Evolutionary conservation across 805 yeast species (phyloP).

Genomic region (Debaryomyces castellii): DNA sequence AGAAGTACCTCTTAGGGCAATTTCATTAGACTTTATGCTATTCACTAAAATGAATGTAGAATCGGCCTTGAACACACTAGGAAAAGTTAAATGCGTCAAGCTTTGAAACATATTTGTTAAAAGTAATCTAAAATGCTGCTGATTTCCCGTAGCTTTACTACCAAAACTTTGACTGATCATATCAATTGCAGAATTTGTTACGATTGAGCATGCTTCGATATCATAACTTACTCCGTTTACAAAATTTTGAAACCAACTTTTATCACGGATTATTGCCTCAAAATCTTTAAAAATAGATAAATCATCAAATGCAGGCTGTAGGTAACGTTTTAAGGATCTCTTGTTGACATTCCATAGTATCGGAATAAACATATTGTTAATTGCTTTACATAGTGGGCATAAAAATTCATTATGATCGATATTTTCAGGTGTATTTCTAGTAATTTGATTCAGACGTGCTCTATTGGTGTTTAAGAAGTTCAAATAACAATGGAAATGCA

Average conservation of each 20-base stretch:
- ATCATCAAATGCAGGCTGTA: conserved; percentile 12
- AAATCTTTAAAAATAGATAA: conserved; percentile 15
- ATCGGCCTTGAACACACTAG: conserved; percentile 35
- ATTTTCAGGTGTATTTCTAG: conserved; percentile 80
- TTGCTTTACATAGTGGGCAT: conserved; percentile 89
- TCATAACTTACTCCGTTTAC: conserved; percentile 17
- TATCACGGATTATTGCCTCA: conserved; percentile 12
- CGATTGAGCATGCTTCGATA: conserved; percentile 19
- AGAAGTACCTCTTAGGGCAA: conserved; percentile 55
- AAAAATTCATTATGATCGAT: conserved; percentile 68
- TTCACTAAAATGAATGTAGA: conserved; percentile 44
- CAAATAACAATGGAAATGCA: conserved; percentile 78
- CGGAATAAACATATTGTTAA: conserved; percentile 83
- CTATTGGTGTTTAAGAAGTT: conserved; percentile 59
- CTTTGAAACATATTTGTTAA: conserved; percentile 36
- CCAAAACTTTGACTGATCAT: conserved; percentile 22
- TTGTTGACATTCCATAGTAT: conserved; percentile 57
- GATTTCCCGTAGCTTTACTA: conserved; percentile 10
- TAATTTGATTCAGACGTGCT: conserved; percentile 64
- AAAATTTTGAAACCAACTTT: conserved; percentile 27
- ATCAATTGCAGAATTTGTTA: conserved; percentile 27
- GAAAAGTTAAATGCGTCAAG: conserved; percentile 36
- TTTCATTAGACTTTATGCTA: conserved; percentile 65
- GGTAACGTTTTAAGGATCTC: conserved; percentile 22
- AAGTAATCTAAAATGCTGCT: conserved; percentile 25